phyloP scores from a whole-genome alignment of 768 basidiomycete species.

The Cytidiella melzeri region DNA sequence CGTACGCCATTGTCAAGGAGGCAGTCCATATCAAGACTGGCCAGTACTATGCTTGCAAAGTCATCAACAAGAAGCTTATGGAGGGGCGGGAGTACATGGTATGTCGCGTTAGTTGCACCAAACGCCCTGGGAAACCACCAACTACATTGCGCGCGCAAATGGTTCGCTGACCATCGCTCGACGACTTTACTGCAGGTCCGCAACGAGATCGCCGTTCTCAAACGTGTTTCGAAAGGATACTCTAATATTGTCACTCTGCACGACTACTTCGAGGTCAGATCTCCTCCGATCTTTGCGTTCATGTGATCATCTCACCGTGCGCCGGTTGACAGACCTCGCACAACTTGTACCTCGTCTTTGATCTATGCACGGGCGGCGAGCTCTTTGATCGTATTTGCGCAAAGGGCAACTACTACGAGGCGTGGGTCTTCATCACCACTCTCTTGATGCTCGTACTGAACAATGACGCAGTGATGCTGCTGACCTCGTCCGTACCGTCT shows the following conservation, averaged over 20 bases:
- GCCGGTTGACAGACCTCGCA: conserved; percentile 67
- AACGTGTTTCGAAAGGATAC: conserved; percentile 87
- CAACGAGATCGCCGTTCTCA: conserved; percentile 95
- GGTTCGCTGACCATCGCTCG: too few relatives aligned
- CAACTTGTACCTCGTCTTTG: conserved; percentile 92
- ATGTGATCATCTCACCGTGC: not conserved
- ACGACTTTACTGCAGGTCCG: conserved; percentile 69
- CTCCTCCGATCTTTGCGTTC: not conserved
- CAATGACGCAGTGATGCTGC: conserved; percentile 72
- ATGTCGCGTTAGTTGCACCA: conserved; percentile 20
- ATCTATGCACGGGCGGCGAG: conserved; percentile 95
- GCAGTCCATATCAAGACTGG: conserved; percentile 90
- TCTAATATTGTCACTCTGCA: conserved; percentile 88
- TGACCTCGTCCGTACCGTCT: conserved; percentile 78
- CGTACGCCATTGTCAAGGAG: conserved; percentile 94
- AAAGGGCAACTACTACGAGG: conserved; percentile 94
- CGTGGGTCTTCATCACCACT: conserved; percentile 39
- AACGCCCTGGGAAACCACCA: not conserved
- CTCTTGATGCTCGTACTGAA: not conserved
- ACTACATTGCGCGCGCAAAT: too few relatives aligned
- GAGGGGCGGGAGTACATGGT: conserved; percentile 98
- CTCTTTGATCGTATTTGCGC: conserved; percentile 99
- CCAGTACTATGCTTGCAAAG: conserved; percentile 97
- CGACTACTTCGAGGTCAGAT: conserved; percentile 88
- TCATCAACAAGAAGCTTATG: conserved; percentile 99